Evolutionary conservation across 768 basidiomycete genomes (phyloP).

Genomic region (Steccherinum ochraceum): DNA sequence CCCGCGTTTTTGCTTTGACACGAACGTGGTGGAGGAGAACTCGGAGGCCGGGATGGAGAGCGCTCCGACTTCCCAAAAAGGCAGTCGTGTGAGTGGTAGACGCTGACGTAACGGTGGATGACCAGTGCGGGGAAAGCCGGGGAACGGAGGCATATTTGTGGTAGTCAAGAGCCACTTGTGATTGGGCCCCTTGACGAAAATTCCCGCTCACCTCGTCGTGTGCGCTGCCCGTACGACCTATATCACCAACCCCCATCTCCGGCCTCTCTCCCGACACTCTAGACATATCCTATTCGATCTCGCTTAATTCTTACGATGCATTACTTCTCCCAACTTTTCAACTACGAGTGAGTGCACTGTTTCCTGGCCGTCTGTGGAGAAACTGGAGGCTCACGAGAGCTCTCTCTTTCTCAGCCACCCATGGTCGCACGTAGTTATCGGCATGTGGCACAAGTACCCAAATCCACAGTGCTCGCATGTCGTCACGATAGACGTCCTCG

Average conservation of each 20-base stretch:
- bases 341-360: conserved; percentile 62
- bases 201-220: not conserved
- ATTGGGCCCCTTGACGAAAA: no score
- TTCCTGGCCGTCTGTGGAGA: conserved; percentile 4
- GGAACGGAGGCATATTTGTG: no score
- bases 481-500: conserved; percentile 79
- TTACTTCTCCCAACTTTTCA: conserved; percentile 80
- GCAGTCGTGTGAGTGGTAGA: not conserved
- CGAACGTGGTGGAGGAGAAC: no score
- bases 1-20: no score
- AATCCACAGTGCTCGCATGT: conserved; percentile 90
- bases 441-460: conserved; percentile 95
- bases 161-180: not conserved
- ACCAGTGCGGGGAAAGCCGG: not conserved
- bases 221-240: not conserved
- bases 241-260: conserved; percentile 7
- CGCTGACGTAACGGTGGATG: not conserved
- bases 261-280: conserved; percentile 6
- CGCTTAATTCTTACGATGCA: conserved; percentile 45
- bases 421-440: conserved; percentile 87
- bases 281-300: conserved; percentile 8
- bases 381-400: conserved; percentile 11
- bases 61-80: not conserved
- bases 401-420: conserved; percentile 56
- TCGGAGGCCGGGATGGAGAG: no score